Evolutionary conservation across 2,329 filamentous ascomycete genomes (phyloP).

Genomic region (Torrubiellomyces zombiae): DNA sequence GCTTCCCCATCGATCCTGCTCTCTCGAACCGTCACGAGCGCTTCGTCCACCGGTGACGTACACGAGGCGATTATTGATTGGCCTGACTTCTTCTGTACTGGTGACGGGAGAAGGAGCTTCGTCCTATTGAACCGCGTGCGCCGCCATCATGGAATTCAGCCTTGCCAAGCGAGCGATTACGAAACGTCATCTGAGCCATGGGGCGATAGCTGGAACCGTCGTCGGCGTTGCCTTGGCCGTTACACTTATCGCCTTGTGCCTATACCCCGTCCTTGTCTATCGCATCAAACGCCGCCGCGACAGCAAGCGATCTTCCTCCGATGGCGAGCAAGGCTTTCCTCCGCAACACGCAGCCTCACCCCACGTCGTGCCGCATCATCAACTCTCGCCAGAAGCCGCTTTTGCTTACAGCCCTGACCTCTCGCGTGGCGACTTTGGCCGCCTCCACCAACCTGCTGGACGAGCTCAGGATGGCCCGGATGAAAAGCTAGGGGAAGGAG

Average conservation of each 20-base stretch:
- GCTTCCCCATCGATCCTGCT: too few species aligned
- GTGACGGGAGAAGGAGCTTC: too few species aligned
- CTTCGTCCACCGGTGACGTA: too few species aligned
- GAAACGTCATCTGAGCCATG: conserved; percentile 15
- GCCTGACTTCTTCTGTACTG: too few species aligned
- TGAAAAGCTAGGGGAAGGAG: background rate
- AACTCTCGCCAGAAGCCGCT: conserved; percentile 20
- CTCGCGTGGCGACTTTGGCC: conserved; percentile 9
- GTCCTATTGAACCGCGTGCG: conserved; percentile 9
- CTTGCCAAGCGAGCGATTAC: conserved; percentile 7
- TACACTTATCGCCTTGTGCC: conserved; percentile 17
- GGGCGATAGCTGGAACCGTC: conserved; percentile 20
- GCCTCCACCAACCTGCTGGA: too few species aligned
- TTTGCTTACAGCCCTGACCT: conserved; percentile 14
- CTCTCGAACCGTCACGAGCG: too few species aligned
- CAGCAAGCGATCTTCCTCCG: conserved; percentile 7
- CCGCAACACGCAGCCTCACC: conserved; percentile 5
- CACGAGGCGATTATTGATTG: too few species aligned
- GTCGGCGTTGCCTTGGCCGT: conserved; percentile 18
- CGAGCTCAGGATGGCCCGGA: conserved; percentile 8
- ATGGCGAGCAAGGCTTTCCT: conserved; percentile 14
- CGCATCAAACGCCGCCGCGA: conserved; percentile 13
- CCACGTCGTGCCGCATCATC: conserved; percentile 9
- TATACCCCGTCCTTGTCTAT: conserved; percentile 22
- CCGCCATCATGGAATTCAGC: conserved; percentile 8